Percentiles rank a stretch among this genome's conserved stretches.
phyloP scores from a whole-genome alignment of 371 early-diverging fungal species.

The Mucor piriformis region DNA sequence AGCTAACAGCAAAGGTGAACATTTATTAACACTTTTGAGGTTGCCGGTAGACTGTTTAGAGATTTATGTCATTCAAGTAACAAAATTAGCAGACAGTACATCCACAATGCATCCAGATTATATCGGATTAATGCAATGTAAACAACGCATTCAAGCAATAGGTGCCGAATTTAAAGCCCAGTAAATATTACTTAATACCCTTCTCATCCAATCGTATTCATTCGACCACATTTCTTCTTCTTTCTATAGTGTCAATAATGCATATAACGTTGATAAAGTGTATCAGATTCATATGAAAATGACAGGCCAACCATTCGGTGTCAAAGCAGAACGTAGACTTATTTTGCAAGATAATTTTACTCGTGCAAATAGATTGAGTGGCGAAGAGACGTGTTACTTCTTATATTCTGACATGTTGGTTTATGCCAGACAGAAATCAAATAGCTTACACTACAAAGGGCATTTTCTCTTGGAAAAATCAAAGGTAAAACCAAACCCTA shows the following conservation, averaged over 20 bases:
- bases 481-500: constrained; percentile 30
- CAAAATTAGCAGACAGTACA: constrained; percentile 37
- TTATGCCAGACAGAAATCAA: constrained; percentile 34
- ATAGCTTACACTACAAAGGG: constrained; percentile 44
- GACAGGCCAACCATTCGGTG: constrained; percentile 39
- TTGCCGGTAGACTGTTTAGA: constrained; percentile 36
- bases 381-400: constrained; percentile 41
- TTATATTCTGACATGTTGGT: constrained; percentile 48
- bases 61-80: constrained; percentile 31
- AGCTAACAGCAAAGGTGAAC: constrained; percentile 7
- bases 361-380: constrained; percentile 12
- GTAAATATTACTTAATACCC: constrained; percentile 10
- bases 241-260: constrained; percentile 29
- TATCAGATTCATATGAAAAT: constrained; percentile 35
- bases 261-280: constrained; percentile 44
- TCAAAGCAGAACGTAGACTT: constrained; percentile 39
- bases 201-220: neutral
- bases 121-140: constrained; percentile 33
- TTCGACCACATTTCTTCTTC: neutral
- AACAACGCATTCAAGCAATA: constrained; percentile 27
- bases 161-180: constrained; percentile 28
- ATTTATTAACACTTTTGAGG: constrained; percentile 36
- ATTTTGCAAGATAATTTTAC: constrained; percentile 10
- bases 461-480: constrained; percentile 36
- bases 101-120: constrained; percentile 53